Conservation (phyloP, 2,329 filamentous ascomycete genomes). For the Pyricularia grisea region DNA sequence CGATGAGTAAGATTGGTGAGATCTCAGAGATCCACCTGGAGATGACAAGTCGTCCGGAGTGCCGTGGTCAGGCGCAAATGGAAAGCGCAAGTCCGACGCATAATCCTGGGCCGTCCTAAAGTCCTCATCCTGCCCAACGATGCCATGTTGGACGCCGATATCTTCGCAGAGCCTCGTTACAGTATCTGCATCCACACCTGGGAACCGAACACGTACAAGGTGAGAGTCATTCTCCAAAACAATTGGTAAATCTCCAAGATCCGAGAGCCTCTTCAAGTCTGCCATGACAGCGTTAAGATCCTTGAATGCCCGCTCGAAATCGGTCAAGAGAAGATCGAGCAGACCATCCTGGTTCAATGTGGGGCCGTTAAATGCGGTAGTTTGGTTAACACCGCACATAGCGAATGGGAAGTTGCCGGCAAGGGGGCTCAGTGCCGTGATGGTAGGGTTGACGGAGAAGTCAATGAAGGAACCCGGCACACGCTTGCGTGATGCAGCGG, state of each 20-base stretch:
- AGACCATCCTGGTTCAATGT: conserved; percentile 76
- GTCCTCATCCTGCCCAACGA: conserved; percentile 66
- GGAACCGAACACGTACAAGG: conserved; percentile 74
- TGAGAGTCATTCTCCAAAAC: conserved; percentile 49
- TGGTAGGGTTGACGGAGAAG: conserved; percentile 78
- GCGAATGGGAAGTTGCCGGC: conserved; percentile 35
- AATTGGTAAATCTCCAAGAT: conserved; percentile 76
- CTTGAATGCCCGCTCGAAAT: conserved; percentile 80
- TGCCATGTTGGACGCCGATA: conserved; percentile 70
- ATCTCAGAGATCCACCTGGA: conserved; percentile 37
- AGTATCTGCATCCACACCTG: conserved; percentile 75
- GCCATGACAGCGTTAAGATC: conserved; percentile 71
- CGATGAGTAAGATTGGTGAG: conserved; percentile 20
- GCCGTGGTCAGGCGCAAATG: conserved; percentile 59
- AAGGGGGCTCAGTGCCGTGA: conserved; percentile 65
- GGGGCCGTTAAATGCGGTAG: conserved; percentile 33
- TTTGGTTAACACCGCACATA: conserved; percentile 25
- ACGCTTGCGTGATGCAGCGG: conserved; percentile 25
- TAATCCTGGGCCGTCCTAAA: conserved; percentile 61
- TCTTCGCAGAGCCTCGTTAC: conserved; percentile 81
- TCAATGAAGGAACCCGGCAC: conserved; percentile 74
- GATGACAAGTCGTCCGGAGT: conserved; percentile 26
- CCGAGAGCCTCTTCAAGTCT: conserved; percentile 69
- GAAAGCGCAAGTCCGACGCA: conserved; percentile 71
- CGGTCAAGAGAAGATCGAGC: conserved; percentile 73